phyloP scores from a whole-genome alignment of 129 eudicot species.

The Logfia minima region DNA sequence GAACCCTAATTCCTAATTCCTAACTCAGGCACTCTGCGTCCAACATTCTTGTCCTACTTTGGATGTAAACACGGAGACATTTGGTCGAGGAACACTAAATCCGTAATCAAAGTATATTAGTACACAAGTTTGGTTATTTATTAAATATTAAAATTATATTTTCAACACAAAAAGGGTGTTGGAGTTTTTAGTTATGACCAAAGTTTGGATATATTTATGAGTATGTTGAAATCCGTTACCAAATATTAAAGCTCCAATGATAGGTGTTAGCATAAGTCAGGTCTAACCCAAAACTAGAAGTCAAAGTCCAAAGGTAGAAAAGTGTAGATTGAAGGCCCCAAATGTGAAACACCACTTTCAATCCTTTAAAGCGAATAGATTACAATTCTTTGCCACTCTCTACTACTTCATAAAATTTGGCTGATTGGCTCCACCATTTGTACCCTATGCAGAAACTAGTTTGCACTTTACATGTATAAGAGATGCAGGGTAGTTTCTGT shows the following conservation, averaged over 20 bases:
- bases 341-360: constrained; percentile 7
- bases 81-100: too few species aligned
- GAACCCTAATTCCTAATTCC: too few species aligned
- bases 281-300: constrained; percentile 18
- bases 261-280: background rate
- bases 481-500: constrained; percentile 4
- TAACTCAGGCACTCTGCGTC: too few species aligned
- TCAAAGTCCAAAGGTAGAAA: constrained; percentile 16
- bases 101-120: too few species aligned
- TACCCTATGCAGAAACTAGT: background rate
- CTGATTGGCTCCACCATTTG: constrained; percentile 12
- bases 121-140: too few species aligned
- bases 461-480: background rate
- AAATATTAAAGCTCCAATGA: background rate
- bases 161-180: too few species aligned
- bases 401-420: constrained; percentile 16
- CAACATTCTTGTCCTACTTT: too few species aligned
- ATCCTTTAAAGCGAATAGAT: background rate
- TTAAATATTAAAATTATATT: too few species aligned
- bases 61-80: too few species aligned
- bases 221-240: background rate
- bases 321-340: constrained; percentile 5
- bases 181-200: too few species aligned
- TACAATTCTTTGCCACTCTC: background rate
- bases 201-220: background rate